These are phyloP conservation scores for Phaeophleospora eucalypticola DNA, from an alignment of 2,329 filamentous ascomycete genomes.

Conservation along the genomic window DNA sequence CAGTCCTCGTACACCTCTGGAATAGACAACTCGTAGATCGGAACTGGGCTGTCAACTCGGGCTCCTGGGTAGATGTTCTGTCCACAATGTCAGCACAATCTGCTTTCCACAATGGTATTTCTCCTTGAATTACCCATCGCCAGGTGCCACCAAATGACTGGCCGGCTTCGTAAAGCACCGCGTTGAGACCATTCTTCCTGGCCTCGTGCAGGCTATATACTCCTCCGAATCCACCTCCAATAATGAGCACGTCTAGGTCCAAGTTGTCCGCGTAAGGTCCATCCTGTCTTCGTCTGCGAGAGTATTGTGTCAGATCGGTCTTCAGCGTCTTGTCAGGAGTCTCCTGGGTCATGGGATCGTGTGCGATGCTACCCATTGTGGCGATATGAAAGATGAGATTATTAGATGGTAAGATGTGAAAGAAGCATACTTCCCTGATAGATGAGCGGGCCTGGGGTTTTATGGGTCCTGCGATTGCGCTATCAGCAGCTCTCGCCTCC, in stretches of 20 bases:
- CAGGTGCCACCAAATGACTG: conserved; percentile 42
- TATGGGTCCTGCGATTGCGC: background rate
- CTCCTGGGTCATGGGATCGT: conserved; percentile 10
- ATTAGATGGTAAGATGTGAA: background rate
- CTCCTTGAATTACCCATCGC: conserved; percentile 32
- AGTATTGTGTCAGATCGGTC: conserved; percentile 25
- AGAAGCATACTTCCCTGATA: background rate
- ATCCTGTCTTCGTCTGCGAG: conserved; percentile 17
- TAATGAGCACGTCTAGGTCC: conserved; percentile 17
- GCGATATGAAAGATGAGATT: background rate
- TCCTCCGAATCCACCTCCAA: conserved; percentile 45
- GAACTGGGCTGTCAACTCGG: conserved; percentile 41
- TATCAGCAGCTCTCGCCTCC: background rate
- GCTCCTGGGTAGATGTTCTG: conserved; percentile 37
- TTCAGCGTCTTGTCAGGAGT: conserved; percentile 23
- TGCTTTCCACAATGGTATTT: background rate
- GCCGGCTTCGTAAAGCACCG: conserved; percentile 36
- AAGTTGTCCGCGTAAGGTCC: conserved; percentile 28
- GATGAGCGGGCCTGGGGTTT: background rate
- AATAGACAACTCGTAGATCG: conserved; percentile 31
- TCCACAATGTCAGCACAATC: background rate
- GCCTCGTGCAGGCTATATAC: conserved; percentile 36
- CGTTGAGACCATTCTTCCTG: conserved; percentile 31
- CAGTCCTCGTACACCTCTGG: conserved; percentile 48
- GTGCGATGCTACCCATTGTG: conserved; percentile 18